These are phyloP conservation scores for Tetrapyrgos nigripes DNA, from an alignment of 1,284 basidiomycete genomes.

Conservation along the genomic window DNA sequence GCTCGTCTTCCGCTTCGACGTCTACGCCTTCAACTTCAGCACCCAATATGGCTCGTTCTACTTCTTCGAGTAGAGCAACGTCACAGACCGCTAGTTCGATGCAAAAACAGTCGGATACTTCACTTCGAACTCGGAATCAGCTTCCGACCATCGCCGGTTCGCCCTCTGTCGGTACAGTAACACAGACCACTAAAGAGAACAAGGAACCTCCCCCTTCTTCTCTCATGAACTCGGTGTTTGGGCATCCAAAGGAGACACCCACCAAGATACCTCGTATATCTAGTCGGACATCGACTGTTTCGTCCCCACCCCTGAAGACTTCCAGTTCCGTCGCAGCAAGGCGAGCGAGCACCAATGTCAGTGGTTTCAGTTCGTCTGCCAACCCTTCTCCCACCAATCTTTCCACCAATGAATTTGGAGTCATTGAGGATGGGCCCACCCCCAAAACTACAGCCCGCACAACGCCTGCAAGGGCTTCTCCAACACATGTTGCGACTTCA, in stretches of 20 bases:
- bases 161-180: constrained; percentile 77
- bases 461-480: constrained; percentile 61
- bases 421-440: constrained; percentile 62
- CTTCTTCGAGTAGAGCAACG: constrained; percentile 67
- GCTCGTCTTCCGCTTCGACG: constrained; percentile 50
- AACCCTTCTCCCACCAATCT: constrained; percentile 67
- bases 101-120: constrained; percentile 83
- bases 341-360: constrained; percentile 65
- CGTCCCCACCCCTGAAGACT: constrained; percentile 68
- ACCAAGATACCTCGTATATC: constrained; percentile 96
- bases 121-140: constrained; percentile 74
- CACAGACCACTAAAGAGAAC: constrained; percentile 55
- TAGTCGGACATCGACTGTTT: constrained; percentile 72
- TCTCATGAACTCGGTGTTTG: constrained; percentile 53
- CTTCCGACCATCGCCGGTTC: constrained; percentile 91
- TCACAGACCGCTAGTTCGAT: constrained; percentile 80
- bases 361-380: constrained; percentile 54
- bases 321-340: constrained; percentile 56
- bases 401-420: constrained; percentile 77
- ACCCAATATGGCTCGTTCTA: constrained; percentile 40
- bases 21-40: constrained; percentile 46
- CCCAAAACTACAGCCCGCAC: constrained; percentile 46
- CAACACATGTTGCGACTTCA: constrained; percentile 45
- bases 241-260: constrained; percentile 80
- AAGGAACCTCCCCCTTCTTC: constrained; percentile 63